Base-by-base conservation (phyloP, 177 flowering plant genomes). In the Telopea speciosissima region DNA sequence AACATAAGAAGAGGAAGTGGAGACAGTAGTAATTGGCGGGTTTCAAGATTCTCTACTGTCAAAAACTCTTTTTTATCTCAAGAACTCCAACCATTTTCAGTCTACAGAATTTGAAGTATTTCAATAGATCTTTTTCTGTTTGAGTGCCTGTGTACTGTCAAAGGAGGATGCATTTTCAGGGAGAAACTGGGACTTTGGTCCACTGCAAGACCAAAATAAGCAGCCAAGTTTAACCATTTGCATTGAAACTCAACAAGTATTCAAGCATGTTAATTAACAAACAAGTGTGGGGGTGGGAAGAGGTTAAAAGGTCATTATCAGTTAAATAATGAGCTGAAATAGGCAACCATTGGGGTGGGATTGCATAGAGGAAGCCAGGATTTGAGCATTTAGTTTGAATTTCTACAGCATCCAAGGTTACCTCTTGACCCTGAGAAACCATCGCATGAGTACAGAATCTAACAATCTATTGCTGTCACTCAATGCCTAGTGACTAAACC, bases 141-240 rank as follows among this genome's bases (percentile, higher is more conserved):
- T 19, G 90, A 90, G 63, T 89, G 93, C 72, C 83, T 82, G 73
- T 89, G 88, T 54, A 87, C 71, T 14, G 93, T 82, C 63, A 89
- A 68, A 24, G 88, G 93, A 76, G 89, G 93, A 82, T 89, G 93
- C 90, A 87, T 89, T 42, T 74, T 74, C 40, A 25, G 17, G 44
- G 68, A 58, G 60, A 56, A 40, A 63, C 14, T 11, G 9, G 49
- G 26, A 62, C 14, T 17, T 19, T 61, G 7, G 24, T 68, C 40
- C 49, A 28, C 59, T 66, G 69, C 62, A 68, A 62, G 3, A 67
- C 28, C 24, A n/a, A 3, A 8, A 64, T 5, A 64, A 66, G 63
- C 14, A n/a, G 21, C 11, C 36, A 24, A 0, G 26, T 24, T 25
- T 25, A 58, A 21, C 2, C 23, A 2, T 58, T 58, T 58, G 4